Conservation (phyloP, 2,329 filamentous ascomycete species). For the Diaporthe longicolla region DNA sequence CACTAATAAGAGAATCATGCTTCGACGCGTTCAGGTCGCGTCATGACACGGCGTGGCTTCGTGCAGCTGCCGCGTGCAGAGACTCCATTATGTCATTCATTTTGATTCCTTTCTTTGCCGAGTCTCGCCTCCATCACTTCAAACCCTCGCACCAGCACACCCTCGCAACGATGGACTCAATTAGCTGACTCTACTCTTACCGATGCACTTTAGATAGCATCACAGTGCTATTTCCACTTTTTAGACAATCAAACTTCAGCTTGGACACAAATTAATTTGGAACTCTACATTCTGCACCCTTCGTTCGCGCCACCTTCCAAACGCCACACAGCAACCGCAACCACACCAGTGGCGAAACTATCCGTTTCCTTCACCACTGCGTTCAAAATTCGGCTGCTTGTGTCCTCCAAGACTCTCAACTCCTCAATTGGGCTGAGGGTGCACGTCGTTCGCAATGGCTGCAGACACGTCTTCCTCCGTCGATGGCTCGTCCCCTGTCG, state of each 20-base stretch:
- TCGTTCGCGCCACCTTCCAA: not conserved
- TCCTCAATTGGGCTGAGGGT: not conserved
- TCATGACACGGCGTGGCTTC: not conserved
- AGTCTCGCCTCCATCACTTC: not conserved
- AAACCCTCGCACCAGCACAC: not conserved
- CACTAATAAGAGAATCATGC: slow-evolving; percentile 6
- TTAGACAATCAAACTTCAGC: not conserved
- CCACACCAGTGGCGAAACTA: slow-evolving; percentile 21
- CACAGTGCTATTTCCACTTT: not conserved
- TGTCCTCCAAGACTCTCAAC: not conserved
- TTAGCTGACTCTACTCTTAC: not conserved
- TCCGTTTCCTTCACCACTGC: not conserved
- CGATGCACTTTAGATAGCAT: not conserved
- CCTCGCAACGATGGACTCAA: slow-evolving; percentile 5
- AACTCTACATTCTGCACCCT: not conserved
- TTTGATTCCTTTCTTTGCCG: slow-evolving; percentile 5
- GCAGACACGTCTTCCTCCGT: slow-evolving; percentile 20
- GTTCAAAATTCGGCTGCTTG: not conserved
- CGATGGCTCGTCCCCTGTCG: slow-evolving; percentile 17
- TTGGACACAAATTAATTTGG: not conserved
- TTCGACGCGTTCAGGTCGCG: slow-evolving; percentile 28
- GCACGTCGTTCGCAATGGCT: slow-evolving; percentile 29
- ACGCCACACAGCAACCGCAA: not conserved
- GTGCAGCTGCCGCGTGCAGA: not conserved
- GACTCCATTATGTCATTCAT: slow-evolving; percentile 37